Evolutionary conservation across 805 yeast genomes (phyloP).

Genomic region (Sugiyamaella marilandica): DNA sequence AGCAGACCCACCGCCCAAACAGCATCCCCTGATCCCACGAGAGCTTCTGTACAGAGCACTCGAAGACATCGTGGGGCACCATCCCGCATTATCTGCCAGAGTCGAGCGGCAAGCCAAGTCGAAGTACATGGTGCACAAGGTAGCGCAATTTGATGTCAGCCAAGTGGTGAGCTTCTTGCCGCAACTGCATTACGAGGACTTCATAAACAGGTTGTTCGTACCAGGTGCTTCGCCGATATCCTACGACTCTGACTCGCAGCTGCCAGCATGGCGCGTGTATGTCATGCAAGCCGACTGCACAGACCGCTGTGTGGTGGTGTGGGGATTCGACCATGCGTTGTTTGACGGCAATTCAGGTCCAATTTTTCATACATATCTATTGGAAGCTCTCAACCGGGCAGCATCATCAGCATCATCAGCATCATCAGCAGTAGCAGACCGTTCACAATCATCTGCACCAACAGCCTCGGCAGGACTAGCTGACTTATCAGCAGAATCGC

Average conservation of each 20-base stretch:
- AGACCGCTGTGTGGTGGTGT: conserved; percentile 10
- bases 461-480: neutral
- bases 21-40: neutral
- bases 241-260: neutral
- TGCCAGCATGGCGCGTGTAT: conserved; percentile 22
- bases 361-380: conserved; percentile 17
- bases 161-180: conserved; percentile 11
- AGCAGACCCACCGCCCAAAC: neutral
- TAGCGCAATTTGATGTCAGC: conserved; percentile 13
- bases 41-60: neutral
- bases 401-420: neutral
- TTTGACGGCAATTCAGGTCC: conserved; percentile 25
- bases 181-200: neutral
- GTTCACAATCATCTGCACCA: neutral
- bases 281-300: conserved; percentile 8
- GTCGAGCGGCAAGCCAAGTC: neutral
- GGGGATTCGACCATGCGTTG: conserved; percentile 23
- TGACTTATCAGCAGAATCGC: neutral
- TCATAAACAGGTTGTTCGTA: conserved; percentile 4
- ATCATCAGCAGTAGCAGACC: neutral
- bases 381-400: neutral
- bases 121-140: neutral
- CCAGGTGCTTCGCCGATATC: neutral
- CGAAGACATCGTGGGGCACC: neutral
- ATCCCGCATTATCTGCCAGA: neutral